These are phyloP conservation scores for Podila minutissima DNA, from an alignment of 192 early-diverging fungal species.

Conservation along the genomic window DNA sequence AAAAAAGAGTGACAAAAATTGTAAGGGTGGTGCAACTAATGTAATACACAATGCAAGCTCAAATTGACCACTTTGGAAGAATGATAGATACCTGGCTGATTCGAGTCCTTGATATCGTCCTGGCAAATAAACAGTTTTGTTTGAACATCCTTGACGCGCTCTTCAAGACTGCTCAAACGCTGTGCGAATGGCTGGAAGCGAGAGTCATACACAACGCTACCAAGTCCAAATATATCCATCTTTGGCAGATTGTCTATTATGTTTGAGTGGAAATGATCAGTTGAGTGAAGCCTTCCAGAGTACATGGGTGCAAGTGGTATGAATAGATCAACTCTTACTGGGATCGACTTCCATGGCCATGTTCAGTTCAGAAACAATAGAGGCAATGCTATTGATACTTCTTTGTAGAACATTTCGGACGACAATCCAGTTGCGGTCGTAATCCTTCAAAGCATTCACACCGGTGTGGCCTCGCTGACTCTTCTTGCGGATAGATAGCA, in stretches of 20 bases:
- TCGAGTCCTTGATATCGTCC: conserved; percentile 60
- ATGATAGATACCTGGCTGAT: conserved; percentile 5
- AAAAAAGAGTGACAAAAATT: neutral
- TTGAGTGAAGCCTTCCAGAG: neutral
- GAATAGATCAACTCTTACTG: conserved; percentile 42
- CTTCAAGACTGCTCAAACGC: conserved; percentile 55
- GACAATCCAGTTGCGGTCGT: conserved; percentile 54
- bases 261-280: conserved; percentile 9
- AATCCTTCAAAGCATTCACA: conserved; percentile 37
- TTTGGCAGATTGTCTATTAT: conserved; percentile 48
- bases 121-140: conserved; percentile 66
- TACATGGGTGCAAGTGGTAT: neutral
- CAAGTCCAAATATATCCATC: conserved; percentile 27
- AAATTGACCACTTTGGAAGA: neutral
- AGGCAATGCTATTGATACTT: conserved; percentile 37
- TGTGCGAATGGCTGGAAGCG: conserved; percentile 55
- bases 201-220: conserved; percentile 33
- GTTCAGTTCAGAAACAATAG: conserved; percentile 46
- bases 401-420: conserved; percentile 46
- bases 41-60: neutral
- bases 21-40: neutral
- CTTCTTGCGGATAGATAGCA: conserved; percentile 60
- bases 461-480: conserved; percentile 61
- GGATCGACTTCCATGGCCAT: conserved; percentile 54
- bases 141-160: conserved; percentile 62